Base-by-base conservation (phyloP, 2,329 filamentous ascomycete genomes). In the Fusarium scirpi region DNA sequence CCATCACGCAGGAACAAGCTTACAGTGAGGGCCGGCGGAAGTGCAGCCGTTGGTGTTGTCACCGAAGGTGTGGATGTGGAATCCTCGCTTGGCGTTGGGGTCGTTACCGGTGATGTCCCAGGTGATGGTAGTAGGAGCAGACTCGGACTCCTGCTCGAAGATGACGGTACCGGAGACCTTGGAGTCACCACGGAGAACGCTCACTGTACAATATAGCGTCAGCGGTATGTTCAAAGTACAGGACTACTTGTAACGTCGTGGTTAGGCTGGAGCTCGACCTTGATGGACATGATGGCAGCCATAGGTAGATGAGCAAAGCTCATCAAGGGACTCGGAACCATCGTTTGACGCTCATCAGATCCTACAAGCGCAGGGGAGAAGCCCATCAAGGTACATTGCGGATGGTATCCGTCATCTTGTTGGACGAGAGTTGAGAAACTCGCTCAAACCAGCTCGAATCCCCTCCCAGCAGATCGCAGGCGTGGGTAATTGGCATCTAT, bases 21-120 rank as follows among this genome's bases (percentile, higher is more conserved):
- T 86, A 97, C 94, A 99, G 88, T 99, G 96, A 84, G 96, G 95
- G 58, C 96, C 96, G 75, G 96, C 96, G 75, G 93, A 97, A 74
- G 95, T 98, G 92, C 96, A 99, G 83, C 96, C 96, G 86, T 99
- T 99, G 88, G 96, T 98, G 90, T 98, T 98, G 89, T 98, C 96
- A 82, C 96, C 96, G 80, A 97, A 99, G 83, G 96, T 93, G 88
- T 99, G 96, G 80, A 99, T 91, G 89, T 99, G 96, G 89, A 98
- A 94, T 84, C 94, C 96, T 85, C 96, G 95, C 90, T 97, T 90
- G 80, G 96, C 94, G 83, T 97, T 97, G 85, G 95, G 79, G 81
- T 98, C 94, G 85, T 98, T 87, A 85, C 96, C 95, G 69, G 89
- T 87, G 84, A 99, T 94, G 85, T 98, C 90, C 91, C 93, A 99